Conservation (phyloP, 768 basidiomycete species). For the Suillus clintonianus region DNA sequence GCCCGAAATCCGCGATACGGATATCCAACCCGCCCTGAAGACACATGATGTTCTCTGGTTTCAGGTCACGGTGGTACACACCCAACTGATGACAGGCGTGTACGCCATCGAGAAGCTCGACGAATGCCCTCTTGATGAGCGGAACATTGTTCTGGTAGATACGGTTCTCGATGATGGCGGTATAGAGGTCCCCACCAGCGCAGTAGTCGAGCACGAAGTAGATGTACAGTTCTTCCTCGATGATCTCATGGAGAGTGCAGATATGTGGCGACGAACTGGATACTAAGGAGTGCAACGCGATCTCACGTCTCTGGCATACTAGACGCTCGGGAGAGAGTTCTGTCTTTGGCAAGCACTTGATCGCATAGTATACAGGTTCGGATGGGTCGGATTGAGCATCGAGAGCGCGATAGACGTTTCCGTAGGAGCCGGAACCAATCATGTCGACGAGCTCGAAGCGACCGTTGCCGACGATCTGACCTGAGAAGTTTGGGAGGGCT, state of each 20-base stretch:
- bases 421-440: slow-evolving; percentile 76
- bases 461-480: slow-evolving; percentile 54
- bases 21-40: slow-evolving; percentile 52
- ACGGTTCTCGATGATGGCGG: slow-evolving; percentile 59
- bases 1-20: slow-evolving; percentile 78
- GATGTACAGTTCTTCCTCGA: slow-evolving; percentile 60
- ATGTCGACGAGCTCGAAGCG: slow-evolving; percentile 60
- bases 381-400: slow-evolving; percentile 45
- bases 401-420: slow-evolving; percentile 74
- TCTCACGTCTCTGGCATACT: slow-evolving; percentile 68
- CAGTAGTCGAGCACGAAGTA: slow-evolving; percentile 69
- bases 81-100: slow-evolving; percentile 69
- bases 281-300: slow-evolving; percentile 55
- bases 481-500: slow-evolving; percentile 51
- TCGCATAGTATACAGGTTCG: slow-evolving; percentile 53
- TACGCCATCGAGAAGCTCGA: slow-evolving; percentile 82
- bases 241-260: slow-evolving; percentile 64
- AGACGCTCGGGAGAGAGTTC: slow-evolving; percentile 55
- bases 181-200: slow-evolving; percentile 67
- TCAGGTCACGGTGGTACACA: slow-evolving; percentile 85
- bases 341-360: slow-evolving; percentile 74
- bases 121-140: slow-evolving; percentile 66
- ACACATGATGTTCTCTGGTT: slow-evolving; percentile 81
- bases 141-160: slow-evolving; percentile 58
- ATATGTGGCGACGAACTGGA: slow-evolving; percentile 58